Percentiles rank a stretch among this genome's conserved stretches.
Evolutionary conservation across 192 early-diverging fungal genomes (phyloP).

Genomic region (Powellomyces hirtus): DNA sequence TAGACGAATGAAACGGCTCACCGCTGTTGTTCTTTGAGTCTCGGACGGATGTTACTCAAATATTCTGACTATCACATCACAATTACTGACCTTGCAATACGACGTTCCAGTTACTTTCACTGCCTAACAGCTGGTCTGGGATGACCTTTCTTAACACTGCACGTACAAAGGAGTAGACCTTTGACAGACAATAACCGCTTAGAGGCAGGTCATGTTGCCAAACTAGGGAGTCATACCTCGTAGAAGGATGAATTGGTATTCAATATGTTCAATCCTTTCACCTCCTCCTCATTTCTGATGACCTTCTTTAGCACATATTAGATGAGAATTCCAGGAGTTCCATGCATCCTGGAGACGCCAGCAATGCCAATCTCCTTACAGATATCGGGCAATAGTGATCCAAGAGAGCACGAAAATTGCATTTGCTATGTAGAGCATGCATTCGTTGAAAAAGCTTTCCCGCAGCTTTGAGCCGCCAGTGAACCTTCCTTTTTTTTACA

Average conservation of each 20-base stretch:
- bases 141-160: constrained; percentile 43
- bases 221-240: neutral
- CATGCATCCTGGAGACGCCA: no score
- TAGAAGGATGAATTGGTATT: neutral
- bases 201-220: neutral
- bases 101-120: constrained; percentile 50
- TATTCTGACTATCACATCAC: neutral
- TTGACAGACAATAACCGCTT: no score
- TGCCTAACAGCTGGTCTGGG: constrained; percentile 65
- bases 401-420: constrained; percentile 31
- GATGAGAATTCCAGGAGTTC: no score
- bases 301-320: no score
- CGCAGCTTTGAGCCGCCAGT: constrained; percentile 29
- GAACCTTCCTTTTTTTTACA: constrained; percentile 11
- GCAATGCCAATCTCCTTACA: neutral
- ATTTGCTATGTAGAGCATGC: constrained; percentile 17
- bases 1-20: constrained; percentile 54
- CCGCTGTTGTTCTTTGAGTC: constrained; percentile 30
- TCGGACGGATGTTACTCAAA: neutral
- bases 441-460: constrained; percentile 17
- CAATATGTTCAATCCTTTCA: neutral
- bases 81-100: constrained; percentile 45
- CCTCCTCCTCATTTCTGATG: no score
- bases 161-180: constrained; percentile 23
- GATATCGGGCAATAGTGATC: constrained; percentile 28